Evolutionary conservation across 768 basidiomycete species (phyloP), one percentile per base, ranked within the genome.

Genomic region (Amanita rubescens): DNA sequence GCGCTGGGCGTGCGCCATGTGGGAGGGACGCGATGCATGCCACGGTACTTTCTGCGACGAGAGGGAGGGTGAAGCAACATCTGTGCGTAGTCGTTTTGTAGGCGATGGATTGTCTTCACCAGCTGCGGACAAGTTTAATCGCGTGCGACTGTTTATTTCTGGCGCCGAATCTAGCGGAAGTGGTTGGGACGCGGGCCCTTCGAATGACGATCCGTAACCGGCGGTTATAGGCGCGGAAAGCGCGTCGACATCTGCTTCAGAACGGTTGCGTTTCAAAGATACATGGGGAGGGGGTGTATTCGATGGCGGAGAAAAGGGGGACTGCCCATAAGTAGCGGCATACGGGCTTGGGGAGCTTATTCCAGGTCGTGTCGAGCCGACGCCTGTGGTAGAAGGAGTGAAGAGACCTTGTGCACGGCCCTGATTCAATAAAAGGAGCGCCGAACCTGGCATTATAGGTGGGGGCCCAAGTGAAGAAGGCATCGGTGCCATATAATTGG

Each of bases 401-500:
- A 90, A 90, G 25, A 91, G 76, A 55, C 88, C 88, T 71, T 90
- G 89, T 0, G 88, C 88, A 55, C 88, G 82, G 55, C 88, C 88
- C 75, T 91, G 89, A 63, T 90, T 86, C 42, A 91, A 75, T 41
- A 91, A 76, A 51, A 87, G 84, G 47, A 91, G 81, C 24, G 89
- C 89, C 41, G 89, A 90, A 45, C 89, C 89, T 32, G 89, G 89
- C 82, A 90, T 84, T 64, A 91, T 91, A 38, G 89, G 86, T 27
- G 87, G 78, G n/a, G 89, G 84, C 2, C 85, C 85, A 53, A 91
- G 77, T 66, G 64, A 75, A 57, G 75, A 83, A 56, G 75, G 76
- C 57, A 77, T 65, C 35, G 67, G 58, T 30, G 69, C 58, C 47
- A 74, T 64, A 60, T 81, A 82, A 54, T 71, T 71, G 33, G 70